A percentile compares a stretch with the other conserved stretches of the same genome.
These are phyloP conservation scores for Claviceps lovelessii DNA, from an alignment of 2,329 filamentous ascomycete genomes.

Conservation along the genomic window DNA sequence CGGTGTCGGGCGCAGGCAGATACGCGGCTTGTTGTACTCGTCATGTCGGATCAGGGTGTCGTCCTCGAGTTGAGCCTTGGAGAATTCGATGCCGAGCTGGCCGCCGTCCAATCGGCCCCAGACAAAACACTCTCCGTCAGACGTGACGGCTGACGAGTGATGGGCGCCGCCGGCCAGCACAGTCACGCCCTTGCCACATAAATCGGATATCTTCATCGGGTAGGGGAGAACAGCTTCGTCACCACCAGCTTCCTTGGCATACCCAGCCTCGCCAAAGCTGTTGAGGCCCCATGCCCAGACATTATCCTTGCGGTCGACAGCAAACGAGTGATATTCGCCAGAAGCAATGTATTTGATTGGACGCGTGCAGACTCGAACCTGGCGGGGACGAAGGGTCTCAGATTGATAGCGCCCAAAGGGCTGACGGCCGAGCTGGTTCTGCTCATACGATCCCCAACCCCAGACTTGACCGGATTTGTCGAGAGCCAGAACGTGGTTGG, in stretches of 20 bases:
- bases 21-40: slow-evolving; percentile 43
- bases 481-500: slow-evolving; percentile 58
- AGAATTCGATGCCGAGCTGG: slow-evolving; percentile 37
- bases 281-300: slow-evolving; percentile 79
- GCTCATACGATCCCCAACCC: slow-evolving; percentile 60
- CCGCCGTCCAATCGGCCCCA: slow-evolving; percentile 45
- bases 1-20: slow-evolving; percentile 2
- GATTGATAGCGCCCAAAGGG: slow-evolving; percentile 49
- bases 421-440: slow-evolving; percentile 47
- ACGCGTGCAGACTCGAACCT: slow-evolving; percentile 42
- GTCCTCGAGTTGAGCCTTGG: slow-evolving; percentile 28
- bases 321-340: slow-evolving; percentile 73
- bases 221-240: slow-evolving; percentile 55
- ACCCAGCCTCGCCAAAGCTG: slow-evolving; percentile 68
- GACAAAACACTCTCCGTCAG: slow-evolving; percentile 40
- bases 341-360: slow-evolving; percentile 40
- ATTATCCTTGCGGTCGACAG: slow-evolving; percentile 53
- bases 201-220: slow-evolving; percentile 50
- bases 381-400: slow-evolving; percentile 44
- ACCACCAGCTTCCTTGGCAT: slow-evolving; percentile 38
- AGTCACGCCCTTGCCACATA: slow-evolving; percentile 49
- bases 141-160: slow-evolving; percentile 54
- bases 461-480: slow-evolving; percentile 49
- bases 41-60: slow-evolving; percentile 46
- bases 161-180: slow-evolving; percentile 58